A percentile compares a stretch with the other conserved stretches of the same genome.
Conservation (phyloP, 192 early-diverging fungal species). For the Coemansia sp. region DNA sequence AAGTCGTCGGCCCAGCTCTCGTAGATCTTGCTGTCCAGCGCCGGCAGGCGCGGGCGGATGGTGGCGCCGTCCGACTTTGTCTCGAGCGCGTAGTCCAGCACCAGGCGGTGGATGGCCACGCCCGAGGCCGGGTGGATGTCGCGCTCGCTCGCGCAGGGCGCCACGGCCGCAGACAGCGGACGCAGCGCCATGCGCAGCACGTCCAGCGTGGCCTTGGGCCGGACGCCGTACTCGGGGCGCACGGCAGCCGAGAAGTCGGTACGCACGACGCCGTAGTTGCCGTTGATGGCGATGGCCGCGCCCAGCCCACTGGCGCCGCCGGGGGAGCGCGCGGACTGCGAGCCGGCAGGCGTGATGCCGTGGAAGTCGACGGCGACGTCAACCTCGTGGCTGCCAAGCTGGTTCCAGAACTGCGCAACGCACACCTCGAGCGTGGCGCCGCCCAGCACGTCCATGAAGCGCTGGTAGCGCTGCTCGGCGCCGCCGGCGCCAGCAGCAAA, state of each 20-base stretch:
- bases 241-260: slow-evolving; percentile 71
- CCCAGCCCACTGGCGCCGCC: slow-evolving; percentile 14
- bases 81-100: slow-evolving; percentile 74
- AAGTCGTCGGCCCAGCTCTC: slow-evolving; percentile 76
- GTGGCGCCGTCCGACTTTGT: slow-evolving; percentile 51
- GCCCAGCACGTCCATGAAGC: slow-evolving; percentile 64
- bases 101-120: slow-evolving; percentile 68
- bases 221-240: slow-evolving; percentile 70
- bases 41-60: slow-evolving; percentile 58
- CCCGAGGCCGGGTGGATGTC: slow-evolving; percentile 71
- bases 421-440: slow-evolving; percentile 77
- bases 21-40: slow-evolving; percentile 65
- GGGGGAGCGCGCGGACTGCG: slow-evolving; percentile 38
- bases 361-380: slow-evolving; percentile 77
- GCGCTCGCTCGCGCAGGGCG: slow-evolving; percentile 68
- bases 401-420: slow-evolving; percentile 90
- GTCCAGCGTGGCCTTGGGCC: slow-evolving; percentile 57
- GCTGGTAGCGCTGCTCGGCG: slow-evolving; percentile 57
- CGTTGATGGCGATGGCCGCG: slow-evolving; percentile 42
- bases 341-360: slow-evolving; percentile 61
- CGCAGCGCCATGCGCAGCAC: slow-evolving; percentile 66
- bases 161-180: slow-evolving; percentile 63
- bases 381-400: slow-evolving; percentile 67
- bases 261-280: slow-evolving; percentile 60
- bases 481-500: slow-evolving; percentile 62